These are phyloP conservation scores for Dendrobium catenatum DNA, from an alignment of 106 monocot genomes.

Conservation along the genomic window DNA sequence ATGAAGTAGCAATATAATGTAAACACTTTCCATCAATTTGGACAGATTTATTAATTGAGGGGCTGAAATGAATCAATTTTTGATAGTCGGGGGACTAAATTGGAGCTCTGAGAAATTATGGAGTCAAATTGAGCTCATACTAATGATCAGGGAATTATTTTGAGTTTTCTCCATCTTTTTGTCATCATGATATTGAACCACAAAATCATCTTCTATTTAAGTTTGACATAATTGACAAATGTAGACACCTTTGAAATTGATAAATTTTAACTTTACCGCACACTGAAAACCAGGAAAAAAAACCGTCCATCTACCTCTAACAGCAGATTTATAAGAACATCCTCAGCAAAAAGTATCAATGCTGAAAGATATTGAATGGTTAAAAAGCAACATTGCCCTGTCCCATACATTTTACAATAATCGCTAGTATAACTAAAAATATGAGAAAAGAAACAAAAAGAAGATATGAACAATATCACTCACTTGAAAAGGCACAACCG, in stretches of 20 bases:
- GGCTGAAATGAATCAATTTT: too few relatives aligned
- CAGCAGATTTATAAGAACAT: not conserved
- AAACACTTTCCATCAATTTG: too few relatives aligned
- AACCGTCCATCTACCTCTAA: not conserved
- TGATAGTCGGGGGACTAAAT: too few relatives aligned
- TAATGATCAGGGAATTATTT: too few relatives aligned
- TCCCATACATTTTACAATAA: not conserved
- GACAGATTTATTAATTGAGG: too few relatives aligned
- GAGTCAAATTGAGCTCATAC: too few relatives aligned
- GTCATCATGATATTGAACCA: too few relatives aligned
- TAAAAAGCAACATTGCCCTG: not conserved
- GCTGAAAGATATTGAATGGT: not conserved
- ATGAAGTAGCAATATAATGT: too few relatives aligned
- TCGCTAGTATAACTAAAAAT: not conserved
- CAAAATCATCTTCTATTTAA: not conserved
- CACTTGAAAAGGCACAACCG: constrained; percentile 20
- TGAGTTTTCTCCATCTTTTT: too few relatives aligned
- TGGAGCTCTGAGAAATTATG: too few relatives aligned
- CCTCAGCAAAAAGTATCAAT: not conserved
- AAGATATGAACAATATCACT: constrained; percentile 1
- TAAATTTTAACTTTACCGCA: not conserved
- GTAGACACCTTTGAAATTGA: not conserved
- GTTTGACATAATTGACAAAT: not conserved
- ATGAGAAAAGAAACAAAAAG: not conserved
- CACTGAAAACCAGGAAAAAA: not conserved